These are phyloP conservation scores for Miscanthus lutarioriparius DNA, from an alignment of 176 grass and related monocot species.

Conservation along the genomic window DNA sequence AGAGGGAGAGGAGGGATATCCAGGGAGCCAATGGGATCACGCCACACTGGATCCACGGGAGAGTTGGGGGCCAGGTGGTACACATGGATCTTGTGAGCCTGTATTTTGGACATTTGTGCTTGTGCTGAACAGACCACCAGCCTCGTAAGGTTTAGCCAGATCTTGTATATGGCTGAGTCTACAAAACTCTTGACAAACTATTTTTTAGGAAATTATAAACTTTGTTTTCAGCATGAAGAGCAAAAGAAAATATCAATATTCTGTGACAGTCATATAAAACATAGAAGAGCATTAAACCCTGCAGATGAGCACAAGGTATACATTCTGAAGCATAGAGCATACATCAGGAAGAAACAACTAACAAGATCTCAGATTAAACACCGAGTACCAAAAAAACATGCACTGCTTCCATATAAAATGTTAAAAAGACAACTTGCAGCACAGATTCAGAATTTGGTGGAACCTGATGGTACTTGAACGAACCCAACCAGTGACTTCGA, in stretches of 20 bases:
- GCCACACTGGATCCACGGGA: background rate
- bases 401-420: background rate
- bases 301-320: background rate
- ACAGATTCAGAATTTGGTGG: background rate
- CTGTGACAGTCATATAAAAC: background rate
- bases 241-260: background rate
- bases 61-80: background rate
- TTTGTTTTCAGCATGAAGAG: background rate
- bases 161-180: background rate
- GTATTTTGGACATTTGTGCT: slow-evolving; percentile 22
- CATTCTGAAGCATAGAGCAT: background rate
- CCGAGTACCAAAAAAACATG: background rate
- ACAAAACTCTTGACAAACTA: background rate
- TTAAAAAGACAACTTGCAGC: background rate
- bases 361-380: background rate
- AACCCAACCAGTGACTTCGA: background rate
- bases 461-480: background rate
- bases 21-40: slow-evolving; percentile 12
- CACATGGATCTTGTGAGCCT: background rate
- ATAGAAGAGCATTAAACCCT: background rate
- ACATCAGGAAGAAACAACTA: background rate
- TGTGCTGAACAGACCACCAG: slow-evolving; percentile 10
- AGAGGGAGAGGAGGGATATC: slow-evolving; percentile 34
- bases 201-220: background rate
- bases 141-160: background rate